These are phyloP conservation scores for Beauveria brongniartii DNA, from an alignment of 2,329 filamentous ascomycete species.

Conservation along the genomic window DNA sequence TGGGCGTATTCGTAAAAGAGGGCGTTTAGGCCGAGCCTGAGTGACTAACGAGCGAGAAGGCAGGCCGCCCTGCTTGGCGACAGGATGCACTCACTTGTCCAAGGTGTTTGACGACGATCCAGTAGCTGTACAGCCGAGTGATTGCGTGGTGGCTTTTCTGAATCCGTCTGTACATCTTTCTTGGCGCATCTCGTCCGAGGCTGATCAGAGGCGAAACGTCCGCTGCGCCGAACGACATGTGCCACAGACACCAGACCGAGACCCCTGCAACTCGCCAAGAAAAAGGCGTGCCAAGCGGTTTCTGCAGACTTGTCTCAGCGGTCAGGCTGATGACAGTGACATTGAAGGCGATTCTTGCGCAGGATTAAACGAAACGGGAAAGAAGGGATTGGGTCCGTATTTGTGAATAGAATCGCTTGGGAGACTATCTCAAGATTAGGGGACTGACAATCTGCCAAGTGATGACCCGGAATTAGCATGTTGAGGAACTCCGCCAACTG, in stretches of 20 bases:
- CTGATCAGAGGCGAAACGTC: slow-evolving; percentile 2
- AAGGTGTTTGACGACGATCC: too few species aligned
- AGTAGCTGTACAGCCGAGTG: too few species aligned
- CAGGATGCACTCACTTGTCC: too few species aligned
- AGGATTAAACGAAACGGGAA: too few species aligned
- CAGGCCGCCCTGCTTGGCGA: too few species aligned
- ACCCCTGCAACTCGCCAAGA: neutral
- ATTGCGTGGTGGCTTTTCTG: neutral
- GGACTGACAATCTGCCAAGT: neutral
- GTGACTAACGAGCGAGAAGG: neutral
- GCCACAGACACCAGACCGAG: neutral
- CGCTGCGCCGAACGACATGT: slow-evolving; percentile 2
- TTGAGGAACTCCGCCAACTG: neutral
- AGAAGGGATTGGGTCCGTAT: too few species aligned
- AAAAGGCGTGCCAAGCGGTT: neutral
- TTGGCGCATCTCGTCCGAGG: neutral
- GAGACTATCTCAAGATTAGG: neutral
- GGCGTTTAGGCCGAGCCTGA: neutral
- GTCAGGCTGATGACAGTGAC: too few species aligned
- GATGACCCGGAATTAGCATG: neutral
- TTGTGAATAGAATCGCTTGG: too few species aligned
- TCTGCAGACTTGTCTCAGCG: neutral
- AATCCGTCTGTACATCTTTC: neutral
- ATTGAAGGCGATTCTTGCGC: too few species aligned
- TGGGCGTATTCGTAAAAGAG: neutral